These are phyloP conservation scores for Gossypium longicalyx DNA, from an alignment of 345 rosid genomes.

Conservation along the genomic window DNA sequence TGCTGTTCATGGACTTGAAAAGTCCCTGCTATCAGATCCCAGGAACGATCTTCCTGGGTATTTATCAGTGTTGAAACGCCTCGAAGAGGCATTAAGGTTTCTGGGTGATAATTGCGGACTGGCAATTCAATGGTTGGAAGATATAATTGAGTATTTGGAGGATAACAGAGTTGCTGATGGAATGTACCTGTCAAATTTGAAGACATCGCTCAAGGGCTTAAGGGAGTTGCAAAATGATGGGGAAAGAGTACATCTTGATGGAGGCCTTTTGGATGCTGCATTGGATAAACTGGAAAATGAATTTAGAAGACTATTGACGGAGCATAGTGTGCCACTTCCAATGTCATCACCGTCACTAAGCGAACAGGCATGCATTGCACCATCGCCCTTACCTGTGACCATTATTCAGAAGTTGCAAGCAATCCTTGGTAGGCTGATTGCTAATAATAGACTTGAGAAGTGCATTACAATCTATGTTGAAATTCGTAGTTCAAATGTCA, in stretches of 20 bases:
- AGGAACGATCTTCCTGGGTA: constrained; percentile 74
- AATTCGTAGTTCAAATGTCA: constrained; percentile 80
- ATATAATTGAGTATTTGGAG: constrained; percentile 92
- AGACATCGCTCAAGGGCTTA: constrained; percentile 58
- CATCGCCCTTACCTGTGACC: constrained; percentile 84
- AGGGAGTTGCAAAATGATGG: constrained; percentile 52
- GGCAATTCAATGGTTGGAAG: constrained; percentile 99
- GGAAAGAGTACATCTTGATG: constrained; percentile 51
- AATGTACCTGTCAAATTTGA: constrained; percentile 60
- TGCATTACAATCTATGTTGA: constrained; percentile 80
- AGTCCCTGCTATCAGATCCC: constrained; percentile 81
- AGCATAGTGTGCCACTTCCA: constrained; percentile 84
- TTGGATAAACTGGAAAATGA: constrained; percentile 75
- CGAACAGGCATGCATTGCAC: constrained; percentile 78
- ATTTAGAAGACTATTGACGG: constrained; percentile 67
- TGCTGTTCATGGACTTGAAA: constrained; percentile 95
- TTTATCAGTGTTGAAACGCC: constrained; percentile 74
- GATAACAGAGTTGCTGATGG: constrained; percentile 81
- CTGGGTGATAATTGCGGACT: constrained; percentile 90
- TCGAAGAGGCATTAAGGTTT: constrained; percentile 90
- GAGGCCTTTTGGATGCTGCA: constrained; percentile 86
- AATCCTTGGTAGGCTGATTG: constrained; percentile 78
- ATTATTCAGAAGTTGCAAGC: constrained; percentile 91
- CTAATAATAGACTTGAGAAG: constrained; percentile 76
- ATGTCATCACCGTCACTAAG: constrained; percentile 64